Conservation (phyloP, 768 basidiomycete species). For the Boletus sp. region DNA sequence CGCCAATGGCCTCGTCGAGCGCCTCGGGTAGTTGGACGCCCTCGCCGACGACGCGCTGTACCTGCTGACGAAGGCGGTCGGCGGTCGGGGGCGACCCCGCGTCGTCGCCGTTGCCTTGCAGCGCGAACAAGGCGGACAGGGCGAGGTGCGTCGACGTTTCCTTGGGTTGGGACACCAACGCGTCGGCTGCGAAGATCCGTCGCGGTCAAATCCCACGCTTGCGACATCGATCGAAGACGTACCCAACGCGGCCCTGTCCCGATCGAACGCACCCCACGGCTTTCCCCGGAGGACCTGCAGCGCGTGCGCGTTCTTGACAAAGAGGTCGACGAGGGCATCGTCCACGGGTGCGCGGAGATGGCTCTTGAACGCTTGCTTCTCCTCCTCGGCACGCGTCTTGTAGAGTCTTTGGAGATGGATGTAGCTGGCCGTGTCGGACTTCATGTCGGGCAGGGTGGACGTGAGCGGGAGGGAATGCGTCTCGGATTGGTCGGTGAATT, state of each 20-base stretch:
- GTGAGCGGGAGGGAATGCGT: slow-evolving; percentile 76
- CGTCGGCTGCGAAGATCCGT: slow-evolving; percentile 35
- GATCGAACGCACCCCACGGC: slow-evolving; percentile 57
- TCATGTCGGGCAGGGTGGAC: slow-evolving; percentile 92
- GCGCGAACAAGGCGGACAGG: slow-evolving; percentile 55
- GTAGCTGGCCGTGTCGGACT: slow-evolving; percentile 81
- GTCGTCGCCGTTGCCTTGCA: slow-evolving; percentile 26
- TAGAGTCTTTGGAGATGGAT: slow-evolving; percentile 85
- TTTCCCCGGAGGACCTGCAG: slow-evolving; percentile 64
- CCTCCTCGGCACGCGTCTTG: slow-evolving; percentile 70
- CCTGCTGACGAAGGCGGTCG: slow-evolving; percentile 53
- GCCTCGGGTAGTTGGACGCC: slow-evolving; percentile 52
- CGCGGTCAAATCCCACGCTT: neutral
- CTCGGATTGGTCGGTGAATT: slow-evolving; percentile 55
- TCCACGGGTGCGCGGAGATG: slow-evolving; percentile 47
- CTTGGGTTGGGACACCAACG: slow-evolving; percentile 44
- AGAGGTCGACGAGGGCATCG: slow-evolving; percentile 59
- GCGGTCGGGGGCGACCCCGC: slow-evolving; percentile 39
- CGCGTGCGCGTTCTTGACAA: slow-evolving; percentile 80
- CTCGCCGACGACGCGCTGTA: slow-evolving; percentile 49
- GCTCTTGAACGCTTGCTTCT: slow-evolving; percentile 56
- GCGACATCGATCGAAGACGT: slow-evolving; percentile 4
- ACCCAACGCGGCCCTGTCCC: slow-evolving; percentile 51
- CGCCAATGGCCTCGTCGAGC: slow-evolving; percentile 63
- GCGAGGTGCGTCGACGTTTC: slow-evolving; percentile 71